Base-by-base conservation (phyloP, 768 basidiomycete genomes). In the Leccinellum albellum region DNA sequence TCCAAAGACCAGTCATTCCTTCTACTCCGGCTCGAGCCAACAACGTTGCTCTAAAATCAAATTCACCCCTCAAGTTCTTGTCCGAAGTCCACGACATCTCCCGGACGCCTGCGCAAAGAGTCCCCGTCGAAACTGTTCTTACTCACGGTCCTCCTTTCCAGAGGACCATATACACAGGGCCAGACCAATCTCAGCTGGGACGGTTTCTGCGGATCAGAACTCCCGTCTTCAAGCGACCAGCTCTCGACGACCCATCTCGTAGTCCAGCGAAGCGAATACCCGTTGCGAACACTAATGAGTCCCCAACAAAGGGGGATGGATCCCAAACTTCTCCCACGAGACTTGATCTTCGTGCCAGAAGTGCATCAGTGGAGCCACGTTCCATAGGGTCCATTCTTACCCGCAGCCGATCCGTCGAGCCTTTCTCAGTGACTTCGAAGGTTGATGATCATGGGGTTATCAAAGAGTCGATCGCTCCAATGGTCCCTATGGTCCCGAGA, bases 41-140 rank as follows among this genome's bases (percentile, higher is more conserved):
- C 32, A 49, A 29, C 28, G 31, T 33, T 42, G 5, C 52, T 32
- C 45, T 33, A 29, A 62, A 56, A 51, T 50, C 58, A 33, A 53
- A 60, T 26, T 72, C 75, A 17, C 73, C 74, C n/a, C 42, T 67
- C 60, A 65, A 78, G 70, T 60, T 70, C 66, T 56, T 73, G 64
- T 48, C 63, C 71, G 55, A 71, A 67, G 51, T 54, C 63, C 45
- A 78, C 48, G 78, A 82, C 40, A 66, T 73, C 10, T 62, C 66
- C 50, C 79, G 79, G 44, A 85, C 86, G 4, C 88, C 88, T 40
- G 87, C 88, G 2, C 80, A 82, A 48, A 78, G 88, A 56, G 80
- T 89, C 50, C 80, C 82, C 15, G 76, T 88, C 6, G 71, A 77
- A 37, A 71, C 83, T 59, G 82, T 80, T 3, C 70, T 84, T 56